Percentiles rank a stretch among this genome's conserved stretches.
Evolutionary conservation across 192 early-diverging fungal genomes (phyloP).

Genomic region (Linnemannia hyalina): DNA sequence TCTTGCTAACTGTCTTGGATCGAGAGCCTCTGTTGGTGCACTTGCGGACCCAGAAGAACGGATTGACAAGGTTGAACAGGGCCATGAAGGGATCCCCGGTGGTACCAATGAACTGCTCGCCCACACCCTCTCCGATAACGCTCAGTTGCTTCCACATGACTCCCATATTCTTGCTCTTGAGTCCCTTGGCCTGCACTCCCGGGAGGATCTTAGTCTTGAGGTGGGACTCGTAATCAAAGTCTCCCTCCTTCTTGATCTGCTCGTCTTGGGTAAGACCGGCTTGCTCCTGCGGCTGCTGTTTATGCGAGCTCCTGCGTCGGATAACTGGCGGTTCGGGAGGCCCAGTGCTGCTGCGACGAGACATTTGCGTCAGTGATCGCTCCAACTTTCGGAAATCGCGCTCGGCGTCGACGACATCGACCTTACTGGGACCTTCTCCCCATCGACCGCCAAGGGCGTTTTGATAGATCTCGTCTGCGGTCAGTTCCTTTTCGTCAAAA

Average conservation of each 20-base stretch:
- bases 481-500: conserved; percentile 5
- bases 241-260: conserved; percentile 25
- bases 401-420: conserved; percentile 42
- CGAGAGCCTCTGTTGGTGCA: neutral
- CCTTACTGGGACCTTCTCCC: conserved; percentile 51
- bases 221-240: conserved; percentile 50
- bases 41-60: conserved; percentile 47
- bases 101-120: conserved; percentile 34
- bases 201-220: conserved; percentile 52
- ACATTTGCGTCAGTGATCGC: conserved; percentile 21
- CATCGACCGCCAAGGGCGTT: conserved; percentile 38
- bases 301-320: conserved; percentile 18
- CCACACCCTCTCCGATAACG: conserved; percentile 51
- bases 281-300: neutral
- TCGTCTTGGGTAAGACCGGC: conserved; percentile 12
- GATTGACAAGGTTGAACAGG: conserved; percentile 40
- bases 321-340: neutral
- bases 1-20: conserved; percentile 25
- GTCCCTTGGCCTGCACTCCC: conserved; percentile 30
- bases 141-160: conserved; percentile 57
- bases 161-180: conserved; percentile 61
- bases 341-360: conserved; percentile 21
- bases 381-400: conserved; percentile 47
- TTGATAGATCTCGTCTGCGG: conserved; percentile 31
- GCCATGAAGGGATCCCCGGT: conserved; percentile 37